Evolutionary conservation across 148 eudicot genomes (phyloP).

Genomic region (Rhododendron williamsianum): DNA sequence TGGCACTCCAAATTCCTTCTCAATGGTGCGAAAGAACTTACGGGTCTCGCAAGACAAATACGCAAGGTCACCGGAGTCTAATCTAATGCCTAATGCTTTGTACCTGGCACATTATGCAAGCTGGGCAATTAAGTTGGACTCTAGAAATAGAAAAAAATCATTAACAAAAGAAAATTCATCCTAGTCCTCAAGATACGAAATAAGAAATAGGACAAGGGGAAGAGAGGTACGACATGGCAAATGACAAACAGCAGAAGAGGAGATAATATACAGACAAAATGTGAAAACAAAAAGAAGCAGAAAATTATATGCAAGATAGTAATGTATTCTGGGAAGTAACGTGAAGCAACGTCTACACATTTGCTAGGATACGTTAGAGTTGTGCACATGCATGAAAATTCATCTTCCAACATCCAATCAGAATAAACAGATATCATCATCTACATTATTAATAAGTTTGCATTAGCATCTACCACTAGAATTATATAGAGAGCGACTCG

Average conservation of each 20-base stretch:
- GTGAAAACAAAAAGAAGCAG: not conserved
- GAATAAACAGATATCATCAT: not conserved
- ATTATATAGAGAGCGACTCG: not conserved
- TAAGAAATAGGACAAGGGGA: not conserved
- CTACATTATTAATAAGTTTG: not conserved
- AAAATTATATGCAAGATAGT: not conserved
- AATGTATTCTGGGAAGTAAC: too few species aligned
- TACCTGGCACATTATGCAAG: constrained; percentile 48
- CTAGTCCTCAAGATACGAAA: not conserved
- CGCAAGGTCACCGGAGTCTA: constrained; percentile 98
- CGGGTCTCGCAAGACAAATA: constrained; percentile 87
- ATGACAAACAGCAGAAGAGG: not conserved
- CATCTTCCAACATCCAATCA: not conserved
- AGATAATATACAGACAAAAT: not conserved
- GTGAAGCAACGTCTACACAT: not conserved
- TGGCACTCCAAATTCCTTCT: constrained; percentile 69
- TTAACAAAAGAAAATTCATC: not conserved
- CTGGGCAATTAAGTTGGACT: not conserved
- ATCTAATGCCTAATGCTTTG: constrained; percentile 80
- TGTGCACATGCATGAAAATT: not conserved
- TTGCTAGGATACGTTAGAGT: not conserved
- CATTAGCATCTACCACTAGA: not conserved
- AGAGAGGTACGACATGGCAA: not conserved
- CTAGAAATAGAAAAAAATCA: not conserved
- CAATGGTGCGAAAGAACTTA: constrained; percentile 66